These are phyloP conservation scores for Tephrocybe rancida DNA, from an alignment of 768 basidiomycete species.

Conservation along the genomic window DNA sequence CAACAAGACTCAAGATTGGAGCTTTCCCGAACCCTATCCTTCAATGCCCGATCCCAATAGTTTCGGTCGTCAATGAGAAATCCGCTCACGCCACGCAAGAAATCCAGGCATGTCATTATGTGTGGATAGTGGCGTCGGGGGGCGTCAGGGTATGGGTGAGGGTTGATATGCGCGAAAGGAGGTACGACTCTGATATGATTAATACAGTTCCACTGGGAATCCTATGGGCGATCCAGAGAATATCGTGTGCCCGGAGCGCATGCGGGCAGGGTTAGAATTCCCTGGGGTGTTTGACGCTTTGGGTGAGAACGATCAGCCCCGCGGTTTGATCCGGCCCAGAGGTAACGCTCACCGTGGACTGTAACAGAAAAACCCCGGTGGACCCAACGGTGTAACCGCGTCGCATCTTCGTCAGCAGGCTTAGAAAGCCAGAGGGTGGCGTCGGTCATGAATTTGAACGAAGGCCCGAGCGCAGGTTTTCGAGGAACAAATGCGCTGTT, in stretches of 20 bases:
- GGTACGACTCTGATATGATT: no score
- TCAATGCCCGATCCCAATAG: no score
- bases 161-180: no score
- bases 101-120: no score
- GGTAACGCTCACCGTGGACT: conserved; percentile 32
- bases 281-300: conserved; percentile 39
- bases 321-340: neutral
- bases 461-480: conserved; percentile 77
- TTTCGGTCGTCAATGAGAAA: no score
- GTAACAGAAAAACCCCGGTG: conserved; percentile 46
- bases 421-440: conserved; percentile 71
- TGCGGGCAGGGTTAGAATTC: conserved; percentile 10
- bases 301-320: conserved; percentile 1
- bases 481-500: conserved; percentile 30
- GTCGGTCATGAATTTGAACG: conserved; percentile 74
- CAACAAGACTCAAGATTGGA: no score
- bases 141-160: no score
- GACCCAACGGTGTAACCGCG: conserved; percentile 26
- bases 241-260: neutral
- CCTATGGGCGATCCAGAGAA: no score
- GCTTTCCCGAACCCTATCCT: no score
- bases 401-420: conserved; percentile 13
- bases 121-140: no score
- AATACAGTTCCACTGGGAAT: no score
- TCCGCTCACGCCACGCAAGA: no score